Base-by-base conservation (phyloP, 768 basidiomycete genomes). In the Pisolithus tinctorius region DNA sequence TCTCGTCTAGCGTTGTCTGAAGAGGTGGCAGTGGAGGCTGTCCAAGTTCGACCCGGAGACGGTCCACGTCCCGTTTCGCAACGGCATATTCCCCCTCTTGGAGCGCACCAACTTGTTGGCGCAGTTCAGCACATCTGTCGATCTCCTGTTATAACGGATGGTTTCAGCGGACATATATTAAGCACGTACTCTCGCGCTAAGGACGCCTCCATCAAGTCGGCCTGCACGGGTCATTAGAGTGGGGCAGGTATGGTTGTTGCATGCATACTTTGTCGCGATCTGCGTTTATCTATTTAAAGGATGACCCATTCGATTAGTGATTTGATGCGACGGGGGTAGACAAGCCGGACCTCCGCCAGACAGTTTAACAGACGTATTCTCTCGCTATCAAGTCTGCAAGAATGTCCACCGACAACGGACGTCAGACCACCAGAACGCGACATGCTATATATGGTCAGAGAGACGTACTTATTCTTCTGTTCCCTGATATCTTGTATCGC, bases 401-500 rank as follows among this genome's bases (percentile, higher is more conserved):
- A 47, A 20, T 49, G 17, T 11, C 34, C 34, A 34, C 13, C 11
- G 25, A 39, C 23, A 45, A 43, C 34, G 52, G 4, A 25, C n/a
- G 53, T 61, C 27, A 63, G 58, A 57, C 59, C 51, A 13, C 37
- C 54, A 53, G 40, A 53, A 23, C 52, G 26, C 31, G 30, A 14
- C 40, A 14, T 17, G 39, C 52, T 45, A 52, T 40, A 47, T 27
- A 13, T 6, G 50, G 45, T 42, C 51, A 52, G 25, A 40, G 31
- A 27, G 16, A 70, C 80, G 42, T 62, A 89, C 88, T 86, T 84
- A 65, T 91, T 89, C 67, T 84, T 85, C 71, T 92, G 89, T 65
- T 89, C 88, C 49, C 79, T 80, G 42, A 92, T 71, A 62, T 91
- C 88, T 68, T 91, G 85, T 14, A 92, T 80, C 7, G 84, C 78